Base-by-base conservation (phyloP, 208 protist genomes). In the Hexamita inflata region DNA sequence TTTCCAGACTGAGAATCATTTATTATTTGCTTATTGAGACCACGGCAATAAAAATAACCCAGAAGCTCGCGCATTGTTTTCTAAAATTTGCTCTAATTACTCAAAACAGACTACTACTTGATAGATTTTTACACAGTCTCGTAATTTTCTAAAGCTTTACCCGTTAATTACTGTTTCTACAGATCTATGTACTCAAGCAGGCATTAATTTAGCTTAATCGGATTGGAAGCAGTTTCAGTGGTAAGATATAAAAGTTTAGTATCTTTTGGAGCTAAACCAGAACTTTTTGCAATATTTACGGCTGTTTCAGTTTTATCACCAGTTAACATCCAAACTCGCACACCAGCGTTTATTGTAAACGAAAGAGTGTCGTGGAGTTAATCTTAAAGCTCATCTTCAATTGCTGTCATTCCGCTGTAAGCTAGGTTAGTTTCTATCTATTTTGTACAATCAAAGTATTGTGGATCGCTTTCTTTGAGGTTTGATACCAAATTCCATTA, bases 291-390 rank as follows among this genome's bases (percentile, higher is more conserved):
- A 38, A 70, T 70, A 34, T 70, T 70, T 2, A 70, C 64, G 11
- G 92, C 92, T 24, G 92, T 96, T 76, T 94, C 90, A 19, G 94
- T 85, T 81, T 98, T 98, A 81, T 98, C 94, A 58, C 94, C 94
- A 1, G 94, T 98, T 1, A 98, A 83, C 86, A 98, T 94, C 95
- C 95, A 98, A 9, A 96, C 86, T 58, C 91, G 93, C 38, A 98
- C 89, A 59, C 92, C 93, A 30, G 92, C 94, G 85, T 95, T 92
- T 61, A 90, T 83, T 0, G 98, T 82, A 53, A 84, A 88, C 81
- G 97, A 94, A 0, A 98, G 82, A 59, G 92, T 94, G 0, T 42
- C 11, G 77, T n/a, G 87, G 19, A 93, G 89, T 59, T 91, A 81
- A 59, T 91, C 88, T 85, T 97, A 94, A n/a, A 98, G 82, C 78